phyloP scores from a whole-genome alignment of 495 filamentous ascomycete genomes.

The Evernia prunastri region DNA sequence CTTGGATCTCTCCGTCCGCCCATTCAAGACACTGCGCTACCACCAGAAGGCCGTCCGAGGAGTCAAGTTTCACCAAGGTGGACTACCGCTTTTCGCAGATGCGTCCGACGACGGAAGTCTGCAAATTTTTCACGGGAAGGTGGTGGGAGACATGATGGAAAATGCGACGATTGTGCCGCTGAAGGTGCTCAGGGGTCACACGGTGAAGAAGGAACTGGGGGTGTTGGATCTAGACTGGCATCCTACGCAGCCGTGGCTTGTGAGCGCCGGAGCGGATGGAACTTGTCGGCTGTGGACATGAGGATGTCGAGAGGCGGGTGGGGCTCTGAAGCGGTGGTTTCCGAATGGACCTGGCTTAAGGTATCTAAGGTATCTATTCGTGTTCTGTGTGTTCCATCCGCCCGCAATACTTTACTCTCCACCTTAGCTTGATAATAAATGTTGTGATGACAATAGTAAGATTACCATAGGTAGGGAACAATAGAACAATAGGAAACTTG shows the following conservation, averaged over 20 bases:
- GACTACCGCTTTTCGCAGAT: slow-evolving; percentile 84
- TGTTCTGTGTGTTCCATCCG: too few relatives aligned
- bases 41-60: slow-evolving; percentile 83
- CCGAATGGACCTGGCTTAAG: neutral
- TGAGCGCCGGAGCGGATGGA: slow-evolving; percentile 90
- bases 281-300: slow-evolving; percentile 72
- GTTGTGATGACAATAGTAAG: neutral
- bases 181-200: slow-evolving; percentile 86
- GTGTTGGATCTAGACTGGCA: slow-evolving; percentile 96
- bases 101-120: slow-evolving; percentile 88
- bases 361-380: too few relatives aligned
- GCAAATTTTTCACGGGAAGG: slow-evolving; percentile 95
- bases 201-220: slow-evolving; percentile 67
- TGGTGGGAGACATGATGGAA: slow-evolving; percentile 87
- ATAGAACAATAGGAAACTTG: neutral
- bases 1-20: slow-evolving; percentile 78
- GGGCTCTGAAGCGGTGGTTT: neutral
- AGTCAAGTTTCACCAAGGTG: slow-evolving; percentile 77
- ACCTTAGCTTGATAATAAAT: too few relatives aligned
- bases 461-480: neutral
- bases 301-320: neutral
- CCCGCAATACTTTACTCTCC: too few relatives aligned
- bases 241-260: slow-evolving; percentile 82
- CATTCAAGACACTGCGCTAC: slow-evolving; percentile 94
- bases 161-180: slow-evolving; percentile 93